phyloP scores from a whole-genome alignment of 495 filamentous ascomycete genomes.

The Chaetomidium leptoderma region DNA sequence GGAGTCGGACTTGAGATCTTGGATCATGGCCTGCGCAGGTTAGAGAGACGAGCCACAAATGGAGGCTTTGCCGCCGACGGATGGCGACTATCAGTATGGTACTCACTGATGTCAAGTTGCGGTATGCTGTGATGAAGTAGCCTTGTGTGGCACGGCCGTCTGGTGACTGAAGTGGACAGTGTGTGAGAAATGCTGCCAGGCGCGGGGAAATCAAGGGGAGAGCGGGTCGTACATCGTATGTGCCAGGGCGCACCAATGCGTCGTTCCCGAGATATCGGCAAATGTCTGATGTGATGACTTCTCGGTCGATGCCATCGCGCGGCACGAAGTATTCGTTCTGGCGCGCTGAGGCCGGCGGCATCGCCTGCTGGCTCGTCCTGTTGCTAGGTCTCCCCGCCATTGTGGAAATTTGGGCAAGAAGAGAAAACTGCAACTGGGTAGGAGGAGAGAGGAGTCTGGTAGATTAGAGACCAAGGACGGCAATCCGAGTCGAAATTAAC shows the following conservation, averaged over 20 bases:
- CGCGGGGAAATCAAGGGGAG: background rate
- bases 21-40: slow-evolving; percentile 73
- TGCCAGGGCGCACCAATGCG: slow-evolving; percentile 81
- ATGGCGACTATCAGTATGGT: background rate
- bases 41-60: background rate
- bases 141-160: slow-evolving; percentile 59
- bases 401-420: slow-evolving; percentile 1
- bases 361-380: slow-evolving; percentile 39
- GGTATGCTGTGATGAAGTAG: slow-evolving; percentile 83
- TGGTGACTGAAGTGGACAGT: slow-evolving; percentile 33
- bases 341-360: slow-evolving; percentile 41
- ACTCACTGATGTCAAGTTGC: slow-evolving; percentile 81
- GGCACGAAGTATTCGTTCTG: slow-evolving; percentile 84
- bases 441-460: background rate
- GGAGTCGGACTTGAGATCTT: slow-evolving; percentile 79
- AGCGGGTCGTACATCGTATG: slow-evolving; percentile 62
- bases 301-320: slow-evolving; percentile 83
- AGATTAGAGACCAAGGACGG: background rate
- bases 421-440: background rate
- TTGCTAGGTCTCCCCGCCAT: slow-evolving; percentile 35
- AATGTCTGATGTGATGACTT: slow-evolving; percentile 93
- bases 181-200: slow-evolving; percentile 10
- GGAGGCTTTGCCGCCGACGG: background rate
- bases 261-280: slow-evolving; percentile 91
- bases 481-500: background rate